Evolutionary conservation across 2,329 filamentous ascomycete genomes (phyloP).

Genomic region (Trichoderma sp.): DNA sequence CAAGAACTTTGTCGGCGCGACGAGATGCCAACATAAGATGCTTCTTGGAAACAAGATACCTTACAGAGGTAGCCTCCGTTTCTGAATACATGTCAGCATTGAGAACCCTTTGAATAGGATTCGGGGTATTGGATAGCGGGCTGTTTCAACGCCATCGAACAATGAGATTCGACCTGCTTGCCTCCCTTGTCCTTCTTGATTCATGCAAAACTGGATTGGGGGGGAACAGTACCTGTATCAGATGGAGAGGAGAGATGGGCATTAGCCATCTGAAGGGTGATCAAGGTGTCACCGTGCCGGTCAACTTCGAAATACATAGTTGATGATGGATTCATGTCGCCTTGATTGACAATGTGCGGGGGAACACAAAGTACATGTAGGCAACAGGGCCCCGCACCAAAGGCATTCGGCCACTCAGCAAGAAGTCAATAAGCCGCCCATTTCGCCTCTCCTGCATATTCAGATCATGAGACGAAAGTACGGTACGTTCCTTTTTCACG

Average conservation of each 20-base stretch:
- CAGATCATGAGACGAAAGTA: background rate
- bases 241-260: background rate
- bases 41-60: background rate
- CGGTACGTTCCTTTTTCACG: background rate
- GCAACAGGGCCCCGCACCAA: too few species aligned
- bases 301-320: background rate
- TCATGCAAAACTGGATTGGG: background rate
- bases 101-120: fast-evolving
- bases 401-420: too few species aligned
- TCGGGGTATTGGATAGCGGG: background rate
- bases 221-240: background rate
- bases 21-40: background rate
- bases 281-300: background rate
- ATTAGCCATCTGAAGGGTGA: background rate
- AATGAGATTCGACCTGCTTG: background rate
- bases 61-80: background rate
- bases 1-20: background rate
- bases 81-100: background rate
- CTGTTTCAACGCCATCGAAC: background rate
- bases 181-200: background rate
- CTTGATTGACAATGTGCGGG: background rate
- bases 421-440: too few species aligned
- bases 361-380: too few species aligned
- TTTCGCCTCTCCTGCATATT: too few species aligned
- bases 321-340: background rate